Percentiles rank a stretch among this genome's conserved stretches.
These are phyloP conservation scores for Tylopilus subfusipes DNA, from an alignment of 768 basidiomycete genomes.

Conservation along the genomic window DNA sequence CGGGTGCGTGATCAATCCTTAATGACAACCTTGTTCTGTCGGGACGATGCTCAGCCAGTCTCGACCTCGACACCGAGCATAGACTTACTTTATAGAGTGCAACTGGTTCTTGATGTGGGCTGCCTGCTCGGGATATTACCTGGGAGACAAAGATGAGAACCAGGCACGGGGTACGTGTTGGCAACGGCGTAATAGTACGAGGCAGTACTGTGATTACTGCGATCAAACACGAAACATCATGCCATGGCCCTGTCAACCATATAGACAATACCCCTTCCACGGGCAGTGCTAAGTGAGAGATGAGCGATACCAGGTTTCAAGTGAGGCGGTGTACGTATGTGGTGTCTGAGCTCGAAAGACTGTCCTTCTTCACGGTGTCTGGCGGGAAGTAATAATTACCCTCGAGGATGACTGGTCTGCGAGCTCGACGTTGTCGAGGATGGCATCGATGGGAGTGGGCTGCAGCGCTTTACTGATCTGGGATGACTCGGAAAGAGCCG, in stretches of 20 bases:
- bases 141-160: constrained; percentile 21
- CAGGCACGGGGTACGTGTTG: constrained; percentile 14
- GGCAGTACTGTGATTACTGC: constrained; percentile 43
- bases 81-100: constrained; percentile 75
- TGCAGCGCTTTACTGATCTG: no score
- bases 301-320: neutral
- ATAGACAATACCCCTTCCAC: constrained; percentile 62
- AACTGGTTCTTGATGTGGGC: constrained; percentile 60
- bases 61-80: neutral
- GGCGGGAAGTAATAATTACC: constrained; percentile 76
- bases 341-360: constrained; percentile 51
- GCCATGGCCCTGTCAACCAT: neutral
- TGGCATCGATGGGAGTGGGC: no score
- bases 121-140: constrained; percentile 67
- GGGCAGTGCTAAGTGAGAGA: constrained; percentile 48
- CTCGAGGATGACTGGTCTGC: constrained; percentile 63
- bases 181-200: constrained; percentile 61
- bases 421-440: constrained; percentile 47
- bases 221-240: neutral
- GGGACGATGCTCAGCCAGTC: neutral
- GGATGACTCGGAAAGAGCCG: constrained; percentile 18
- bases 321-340: constrained; percentile 36
- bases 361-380: constrained; percentile 40
- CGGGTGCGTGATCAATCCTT: constrained; percentile 5
- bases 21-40: constrained; percentile 22